These are phyloP conservation scores for Phytophthora sansomeana DNA, from an alignment of 352 stramenopile species.

Conservation along the genomic window DNA sequence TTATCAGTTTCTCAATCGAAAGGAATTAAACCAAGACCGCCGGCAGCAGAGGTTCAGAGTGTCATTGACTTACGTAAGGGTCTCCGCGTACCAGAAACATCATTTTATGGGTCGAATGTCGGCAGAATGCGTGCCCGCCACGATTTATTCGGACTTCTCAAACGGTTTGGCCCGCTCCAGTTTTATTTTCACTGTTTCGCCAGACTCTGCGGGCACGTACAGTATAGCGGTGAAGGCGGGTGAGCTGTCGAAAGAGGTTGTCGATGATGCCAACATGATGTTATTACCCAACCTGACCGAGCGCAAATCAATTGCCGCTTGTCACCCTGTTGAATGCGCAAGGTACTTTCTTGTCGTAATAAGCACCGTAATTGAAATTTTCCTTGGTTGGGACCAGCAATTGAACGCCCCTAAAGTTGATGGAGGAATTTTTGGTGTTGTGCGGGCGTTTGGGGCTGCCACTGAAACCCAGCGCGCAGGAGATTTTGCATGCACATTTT, in stretches of 20 bases:
- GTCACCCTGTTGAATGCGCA: constrained; percentile 2
- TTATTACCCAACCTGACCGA: constrained; percentile 6
- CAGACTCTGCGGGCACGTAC: constrained; percentile 18
- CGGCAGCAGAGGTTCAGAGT: neutral
- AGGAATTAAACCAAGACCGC: constrained; percentile 3
- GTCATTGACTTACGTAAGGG: constrained; percentile 28
- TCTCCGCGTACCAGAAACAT: neutral
- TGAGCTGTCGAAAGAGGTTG: neutral
- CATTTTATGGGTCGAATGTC: too few species aligned
- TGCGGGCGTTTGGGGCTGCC: constrained; percentile 24
- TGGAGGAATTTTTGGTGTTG: constrained; percentile 33
- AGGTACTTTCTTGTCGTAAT: constrained; percentile 9
- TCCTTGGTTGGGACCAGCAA: constrained; percentile 12
- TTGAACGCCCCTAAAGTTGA: neutral
- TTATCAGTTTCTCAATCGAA: neutral
- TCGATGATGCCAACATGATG: neutral
- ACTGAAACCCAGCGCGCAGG: constrained; percentile 36
- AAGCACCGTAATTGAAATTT: constrained; percentile 3
- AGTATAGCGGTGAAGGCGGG: constrained; percentile 4
- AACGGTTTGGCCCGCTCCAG: too few species aligned
- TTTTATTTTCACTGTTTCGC: constrained; percentile 35
- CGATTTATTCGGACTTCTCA: too few species aligned
- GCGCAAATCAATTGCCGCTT: constrained; percentile 5
- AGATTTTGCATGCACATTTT: constrained; percentile 34
- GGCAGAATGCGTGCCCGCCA: too few species aligned